Conservation (phyloP, 805 yeast genomes). For the Kazachstania kunashirensis region DNA sequence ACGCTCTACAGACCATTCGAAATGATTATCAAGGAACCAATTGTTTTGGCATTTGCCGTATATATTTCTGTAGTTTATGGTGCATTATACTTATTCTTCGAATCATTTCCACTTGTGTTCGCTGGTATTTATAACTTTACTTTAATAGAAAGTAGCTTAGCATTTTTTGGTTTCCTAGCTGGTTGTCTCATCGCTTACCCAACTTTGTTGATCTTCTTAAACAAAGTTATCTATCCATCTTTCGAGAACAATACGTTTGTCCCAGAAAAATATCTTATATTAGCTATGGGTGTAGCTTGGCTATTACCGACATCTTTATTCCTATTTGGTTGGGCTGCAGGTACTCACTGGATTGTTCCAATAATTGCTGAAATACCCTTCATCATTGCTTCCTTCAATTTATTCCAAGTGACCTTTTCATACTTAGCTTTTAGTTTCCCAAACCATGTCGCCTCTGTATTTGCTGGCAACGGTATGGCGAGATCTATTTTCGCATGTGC, state of each 20-base stretch:
- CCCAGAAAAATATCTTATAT: constrained; percentile 36
- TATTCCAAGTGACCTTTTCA: constrained; percentile 44
- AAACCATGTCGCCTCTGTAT: constrained; percentile 45
- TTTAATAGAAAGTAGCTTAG: constrained; percentile 37
- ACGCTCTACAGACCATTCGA: constrained; percentile 41
- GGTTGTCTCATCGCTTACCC: constrained; percentile 36
- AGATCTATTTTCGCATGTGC: constrained; percentile 45
- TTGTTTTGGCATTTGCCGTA: constrained; percentile 40
- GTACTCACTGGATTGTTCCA: constrained; percentile 42
- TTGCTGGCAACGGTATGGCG: constrained; percentile 45
- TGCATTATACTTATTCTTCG: constrained; percentile 45
- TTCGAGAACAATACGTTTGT: constrained; percentile 21
- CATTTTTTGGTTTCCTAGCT: constrained; percentile 37
- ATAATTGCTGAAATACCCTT: constrained; percentile 36
- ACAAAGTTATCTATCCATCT: constrained; percentile 21
- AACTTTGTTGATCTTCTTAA: constrained; percentile 20
- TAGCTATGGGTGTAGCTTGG: constrained; percentile 34
- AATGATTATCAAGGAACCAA: constrained; percentile 43
- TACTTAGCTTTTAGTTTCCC: constrained; percentile 42
- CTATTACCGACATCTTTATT: constrained; percentile 37
- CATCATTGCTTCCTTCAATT: constrained; percentile 32
- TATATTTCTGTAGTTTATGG: constrained; percentile 46
- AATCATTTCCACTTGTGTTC: constrained; percentile 51
- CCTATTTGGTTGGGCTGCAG: constrained; percentile 43
- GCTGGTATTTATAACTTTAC: constrained; percentile 37